phyloP scores from a whole-genome alignment of 2,329 filamentous ascomycete species.

The Fusarium goolgardi region DNA sequence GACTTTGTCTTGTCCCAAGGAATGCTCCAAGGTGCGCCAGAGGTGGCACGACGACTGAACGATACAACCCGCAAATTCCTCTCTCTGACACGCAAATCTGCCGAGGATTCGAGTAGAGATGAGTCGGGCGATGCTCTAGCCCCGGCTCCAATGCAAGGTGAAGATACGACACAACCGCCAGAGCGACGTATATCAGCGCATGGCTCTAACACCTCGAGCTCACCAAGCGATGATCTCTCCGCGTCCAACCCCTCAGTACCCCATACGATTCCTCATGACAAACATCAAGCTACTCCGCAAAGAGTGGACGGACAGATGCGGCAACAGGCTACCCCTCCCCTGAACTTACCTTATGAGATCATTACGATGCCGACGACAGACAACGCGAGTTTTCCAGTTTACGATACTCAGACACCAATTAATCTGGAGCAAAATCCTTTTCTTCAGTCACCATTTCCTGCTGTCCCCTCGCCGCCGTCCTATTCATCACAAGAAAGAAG shows the following conservation, averaged over 20 bases:
- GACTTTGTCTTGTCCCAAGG: conserved; percentile 69
- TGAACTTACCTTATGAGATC: conserved; percentile 57
- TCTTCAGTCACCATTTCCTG: conserved; percentile 47
- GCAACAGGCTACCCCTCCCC: conserved; percentile 36
- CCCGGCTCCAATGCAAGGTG: not conserved
- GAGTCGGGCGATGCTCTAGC: conserved; percentile 1
- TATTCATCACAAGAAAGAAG: conserved; percentile 72
- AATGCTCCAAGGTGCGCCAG: conserved; percentile 67
- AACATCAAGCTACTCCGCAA: conserved; percentile 24
- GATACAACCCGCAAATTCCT: conserved; percentile 69
- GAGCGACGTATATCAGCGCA: conserved; percentile 15
- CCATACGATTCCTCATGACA: not conserved
- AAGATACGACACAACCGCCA: not conserved
- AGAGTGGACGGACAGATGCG: conserved; percentile 20
- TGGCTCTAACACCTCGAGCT: conserved; percentile 14
- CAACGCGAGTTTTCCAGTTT: conserved; percentile 66
- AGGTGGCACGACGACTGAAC: conserved; percentile 68
- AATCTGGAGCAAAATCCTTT: conserved; percentile 34
- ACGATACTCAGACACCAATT: conserved; percentile 33
- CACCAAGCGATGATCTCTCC: conserved; percentile 11
- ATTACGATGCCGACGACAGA: conserved; percentile 63
- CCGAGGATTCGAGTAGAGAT: conserved; percentile 47
- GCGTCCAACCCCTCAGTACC: not conserved
- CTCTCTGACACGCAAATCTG: conserved; percentile 61
- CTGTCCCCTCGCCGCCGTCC: conserved; percentile 60